phyloP scores from a whole-genome alignment of 2,329 filamentous ascomycete species.

The Diaporthe sp. region DNA sequence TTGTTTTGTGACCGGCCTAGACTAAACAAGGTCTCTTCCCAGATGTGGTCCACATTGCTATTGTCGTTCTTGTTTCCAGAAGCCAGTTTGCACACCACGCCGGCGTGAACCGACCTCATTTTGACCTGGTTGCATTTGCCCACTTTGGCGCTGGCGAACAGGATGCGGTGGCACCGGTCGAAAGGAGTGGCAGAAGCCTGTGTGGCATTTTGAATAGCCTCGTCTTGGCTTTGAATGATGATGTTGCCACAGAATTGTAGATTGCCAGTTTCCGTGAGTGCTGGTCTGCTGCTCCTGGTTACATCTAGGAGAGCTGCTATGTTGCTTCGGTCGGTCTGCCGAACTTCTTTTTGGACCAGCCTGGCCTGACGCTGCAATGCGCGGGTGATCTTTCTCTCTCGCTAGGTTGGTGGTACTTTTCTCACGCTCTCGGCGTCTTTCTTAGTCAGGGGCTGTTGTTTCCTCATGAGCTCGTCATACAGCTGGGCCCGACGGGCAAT shows the following conservation, averaged over 20 bases:
- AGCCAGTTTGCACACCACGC: background rate
- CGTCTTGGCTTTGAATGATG: background rate
- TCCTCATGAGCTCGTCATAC: background rate
- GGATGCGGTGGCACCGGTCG: background rate
- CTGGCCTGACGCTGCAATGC: background rate
- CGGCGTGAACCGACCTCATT: background rate
- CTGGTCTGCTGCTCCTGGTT: background rate
- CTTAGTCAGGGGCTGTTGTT: background rate
- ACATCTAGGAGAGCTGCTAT: background rate
- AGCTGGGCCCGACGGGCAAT: slow-evolving; percentile 7
- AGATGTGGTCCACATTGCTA: background rate
- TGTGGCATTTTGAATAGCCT: background rate
- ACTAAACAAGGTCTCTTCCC: background rate
- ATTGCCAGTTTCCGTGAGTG: background rate
- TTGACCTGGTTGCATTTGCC: background rate
- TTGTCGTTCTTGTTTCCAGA: background rate
- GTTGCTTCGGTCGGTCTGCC: background rate
- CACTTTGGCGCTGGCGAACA: background rate
- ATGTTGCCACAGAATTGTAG: background rate
- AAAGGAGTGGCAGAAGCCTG: background rate
- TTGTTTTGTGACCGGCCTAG: background rate
- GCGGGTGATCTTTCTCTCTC: background rate
- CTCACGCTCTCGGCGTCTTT: background rate
- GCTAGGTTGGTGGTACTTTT: background rate
- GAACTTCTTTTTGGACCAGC: background rate